Percentiles rank a stretch among this genome's conserved stretches.
phyloP scores from a whole-genome alignment of 371 early-diverging fungal species.

The Dinochytrium kinnereticum region DNA sequence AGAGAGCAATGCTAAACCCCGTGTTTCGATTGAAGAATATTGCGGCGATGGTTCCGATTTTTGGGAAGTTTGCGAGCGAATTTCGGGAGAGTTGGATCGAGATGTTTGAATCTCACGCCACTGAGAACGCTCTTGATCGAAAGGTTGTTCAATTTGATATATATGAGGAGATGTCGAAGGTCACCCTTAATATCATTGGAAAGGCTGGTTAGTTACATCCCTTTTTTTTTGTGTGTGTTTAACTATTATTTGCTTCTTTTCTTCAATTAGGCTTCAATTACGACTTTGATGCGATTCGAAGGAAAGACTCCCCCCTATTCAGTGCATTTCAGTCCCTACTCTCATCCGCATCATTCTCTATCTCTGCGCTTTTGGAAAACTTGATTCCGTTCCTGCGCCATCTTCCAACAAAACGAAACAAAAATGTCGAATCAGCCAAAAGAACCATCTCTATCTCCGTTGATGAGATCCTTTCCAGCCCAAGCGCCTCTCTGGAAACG shows the following conservation, averaged over 20 bases:
- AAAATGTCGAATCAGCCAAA: not conserved
- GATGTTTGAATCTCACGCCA: not conserved
- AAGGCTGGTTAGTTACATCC: not conserved
- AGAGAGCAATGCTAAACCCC: constrained; percentile 73
- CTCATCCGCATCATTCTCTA: constrained; percentile 1
- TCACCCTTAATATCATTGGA: constrained; percentile 31
- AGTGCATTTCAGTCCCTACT: constrained; percentile 4
- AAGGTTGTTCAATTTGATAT: constrained; percentile 42
- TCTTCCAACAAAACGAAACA: constrained; percentile 16
- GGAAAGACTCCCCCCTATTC: constrained; percentile 15
- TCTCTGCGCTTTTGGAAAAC: constrained; percentile 8
- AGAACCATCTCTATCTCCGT: not conserved
- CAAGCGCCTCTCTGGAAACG: not conserved
- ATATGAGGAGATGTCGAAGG: constrained; percentile 44
- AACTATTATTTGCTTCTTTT: no score
- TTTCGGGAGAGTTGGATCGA: constrained; percentile 50
- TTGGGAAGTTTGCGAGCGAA: constrained; percentile 45
- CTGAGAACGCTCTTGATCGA: constrained; percentile 20
- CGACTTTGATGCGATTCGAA: constrained; percentile 18
- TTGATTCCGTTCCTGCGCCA: constrained; percentile 22
- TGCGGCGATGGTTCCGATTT: constrained; percentile 51
- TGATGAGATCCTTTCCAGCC: constrained; percentile 2
- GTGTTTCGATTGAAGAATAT: constrained; percentile 63
- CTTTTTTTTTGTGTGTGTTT: not conserved
- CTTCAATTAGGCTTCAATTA: constrained; percentile 34